These are phyloP conservation scores for Pelagophyceae sp. DNA, from an alignment of 352 stramenopile genomes.

Conservation along the genomic window DNA sequence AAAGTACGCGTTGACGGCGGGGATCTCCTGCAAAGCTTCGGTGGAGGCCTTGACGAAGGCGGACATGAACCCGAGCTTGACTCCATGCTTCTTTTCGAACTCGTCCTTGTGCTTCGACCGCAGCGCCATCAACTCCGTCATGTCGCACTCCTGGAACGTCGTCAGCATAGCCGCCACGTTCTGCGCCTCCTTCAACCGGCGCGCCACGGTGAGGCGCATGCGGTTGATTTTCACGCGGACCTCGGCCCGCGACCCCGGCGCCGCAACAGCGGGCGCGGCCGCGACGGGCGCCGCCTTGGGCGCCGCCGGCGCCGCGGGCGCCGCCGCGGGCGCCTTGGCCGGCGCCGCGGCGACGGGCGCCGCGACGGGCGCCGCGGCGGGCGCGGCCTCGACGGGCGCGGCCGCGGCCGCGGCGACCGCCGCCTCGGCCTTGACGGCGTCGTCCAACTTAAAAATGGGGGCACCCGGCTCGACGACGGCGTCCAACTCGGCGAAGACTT, in stretches of 20 bases:
- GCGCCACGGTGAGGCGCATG: conserved; percentile 84
- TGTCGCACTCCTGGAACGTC: conserved; percentile 97
- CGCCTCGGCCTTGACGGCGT: conserved; percentile 47
- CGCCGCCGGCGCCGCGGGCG: conserved; percentile 45
- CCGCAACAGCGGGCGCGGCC: conserved; percentile 34
- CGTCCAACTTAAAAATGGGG: conserved; percentile 79
- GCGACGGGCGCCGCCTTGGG: conserved; percentile 31
- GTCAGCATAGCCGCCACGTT: conserved; percentile 95
- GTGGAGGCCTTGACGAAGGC: conserved; percentile 93
- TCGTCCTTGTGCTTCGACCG: conserved; percentile 56
- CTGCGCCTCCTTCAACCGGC: conserved; percentile 93
- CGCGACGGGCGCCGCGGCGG: conserved; percentile 30
- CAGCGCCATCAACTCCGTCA: conserved; percentile 85
- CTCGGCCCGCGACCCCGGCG: conserved; percentile 42
- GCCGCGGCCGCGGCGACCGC: conserved; percentile 35
- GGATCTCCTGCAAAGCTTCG: conserved; percentile 79
- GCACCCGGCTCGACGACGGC: conserved; percentile 89
- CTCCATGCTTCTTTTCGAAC: conserved; percentile 91
- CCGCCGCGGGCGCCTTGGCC: conserved; percentile 50
- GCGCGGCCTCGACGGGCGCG: conserved; percentile 21
- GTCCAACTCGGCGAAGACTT: conserved; percentile 84
- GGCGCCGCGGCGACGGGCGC: conserved; percentile 39
- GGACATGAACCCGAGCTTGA: conserved; percentile 97
- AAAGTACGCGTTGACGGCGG: conserved; percentile 93
- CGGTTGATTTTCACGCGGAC: conserved; percentile 92